Evolutionary conservation across 495 filamentous ascomycete species (phyloP), one percentile per base, ranked within the genome.

Genomic region (Beverwykella pulmonaria): DNA sequence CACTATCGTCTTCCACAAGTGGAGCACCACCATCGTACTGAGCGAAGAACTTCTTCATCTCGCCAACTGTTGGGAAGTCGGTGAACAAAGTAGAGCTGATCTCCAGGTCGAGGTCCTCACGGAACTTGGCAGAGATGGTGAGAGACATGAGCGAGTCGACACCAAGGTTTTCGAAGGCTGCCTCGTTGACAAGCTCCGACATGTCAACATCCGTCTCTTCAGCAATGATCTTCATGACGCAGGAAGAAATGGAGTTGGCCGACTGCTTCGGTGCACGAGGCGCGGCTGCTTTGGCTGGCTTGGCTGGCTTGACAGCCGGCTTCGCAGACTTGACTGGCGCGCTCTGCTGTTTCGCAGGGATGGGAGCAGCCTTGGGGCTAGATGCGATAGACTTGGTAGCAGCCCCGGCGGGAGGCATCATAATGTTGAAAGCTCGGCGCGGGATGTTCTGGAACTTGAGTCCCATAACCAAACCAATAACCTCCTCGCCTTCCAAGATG

Each of bases 381-480:
- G 62, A 50, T 12, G 39, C 6, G 15, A 14, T n/a, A 25, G 69
- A 60, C 30, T 72, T 63, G 52, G 52, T 50, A 55, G 72, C 61
- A 39, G 65, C 30, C 15, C 69, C 61, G 68, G 71, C 49, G 52
- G 77, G 65, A 72, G 70, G 74, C 70, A 79, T 46, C 71, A 75
- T 73, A 56, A 75, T 76, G 73, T 78, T 78, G 39, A 79, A 63
- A 22, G 76, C 75, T 15, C 74, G 71, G 58, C 77, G 77, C n/a
- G 77, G 77, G 54, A 79, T 78, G 53, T 78, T 74, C 68, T 79
- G 77, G 72, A 79, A 79, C 70, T 79, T 79, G 61, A 79, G 74
- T 50, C 77, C 74, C 19, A 65, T 72, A 54, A 75, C 75, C 57
- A 79, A 53, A 32, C 72, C 77, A 41, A 79, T 68, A 65, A 79